Evolutionary conservation across 495 filamentous ascomycete species (phyloP), one percentile per base, ranked within the genome.

Genomic region (Neurospora africana): DNA sequence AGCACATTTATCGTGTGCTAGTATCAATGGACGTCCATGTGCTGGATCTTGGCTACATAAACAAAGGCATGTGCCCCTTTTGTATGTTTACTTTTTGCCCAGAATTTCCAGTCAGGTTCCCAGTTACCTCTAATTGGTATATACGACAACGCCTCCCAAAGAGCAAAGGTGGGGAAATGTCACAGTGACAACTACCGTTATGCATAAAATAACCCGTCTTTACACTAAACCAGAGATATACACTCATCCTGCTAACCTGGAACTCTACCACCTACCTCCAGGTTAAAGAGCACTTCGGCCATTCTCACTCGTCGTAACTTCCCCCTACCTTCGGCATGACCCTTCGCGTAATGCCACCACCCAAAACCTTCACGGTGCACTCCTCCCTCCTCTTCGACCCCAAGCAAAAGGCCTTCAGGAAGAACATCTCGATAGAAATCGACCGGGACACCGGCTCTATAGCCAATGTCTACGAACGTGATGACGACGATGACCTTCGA

Each of bases 311-410:
- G 19, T n/a, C n/a, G 7, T 9, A 10, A 44, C 43, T 17, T 40
- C 19, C 41, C 27, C 53, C 15, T 33, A 65, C 27, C 15, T 33
- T 65, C 53, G 15, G 53, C 7, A 65, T 65, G 53, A 65, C 53
- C 27, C 53, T 65, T 9, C 27, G 53, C 13, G 30, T 65, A 33
- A 33, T 7, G 23, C 41, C 47, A 19, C 71, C 73, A 35, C 39
- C 38, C n/a, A 68, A 33, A 40, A 74, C 69, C 69, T 74, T 84
- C 70, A 80, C 75, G 5, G 70, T 87, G 19, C 85, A 87, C 70
- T 84, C 86, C 15, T 83, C 82, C 13, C 70, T 79, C 30, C 79
- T 86, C 61, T 87, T 86, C 74, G 83, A 87, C 75, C 82, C 82
- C 4, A 82, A 80, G 65, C 68, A 81, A n/a, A 87, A 85, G 73